A percentile compares a stretch with the other conserved stretches of the same genome.
Evolutionary conservation across 148 eudicot species (phyloP).

Genomic region (Camellia japonica): DNA sequence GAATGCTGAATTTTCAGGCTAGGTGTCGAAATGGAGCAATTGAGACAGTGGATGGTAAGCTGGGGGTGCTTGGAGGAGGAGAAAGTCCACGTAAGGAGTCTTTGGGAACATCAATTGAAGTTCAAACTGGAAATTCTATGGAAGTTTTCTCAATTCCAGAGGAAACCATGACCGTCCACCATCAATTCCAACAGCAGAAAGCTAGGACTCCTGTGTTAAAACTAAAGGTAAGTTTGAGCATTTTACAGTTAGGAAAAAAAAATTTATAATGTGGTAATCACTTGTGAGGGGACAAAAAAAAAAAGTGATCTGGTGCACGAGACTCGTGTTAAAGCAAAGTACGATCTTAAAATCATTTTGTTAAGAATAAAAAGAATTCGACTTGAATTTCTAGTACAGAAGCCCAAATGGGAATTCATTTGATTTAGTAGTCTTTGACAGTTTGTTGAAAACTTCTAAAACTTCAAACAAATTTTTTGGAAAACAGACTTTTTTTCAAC

Average conservation of each 20-base stretch:
- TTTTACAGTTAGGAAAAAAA: no score
- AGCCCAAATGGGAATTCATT: no score
- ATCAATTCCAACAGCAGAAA: constrained; percentile 30
- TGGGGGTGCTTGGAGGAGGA: constrained; percentile 22
- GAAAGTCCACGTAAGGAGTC: constrained; percentile 49
- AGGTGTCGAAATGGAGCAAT: constrained; percentile 24
- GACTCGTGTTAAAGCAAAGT: no score
- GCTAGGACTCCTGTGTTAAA: constrained; percentile 20
- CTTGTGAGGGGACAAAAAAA: no score
- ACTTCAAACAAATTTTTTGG: no score
- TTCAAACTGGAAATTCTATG: constrained; percentile 59
- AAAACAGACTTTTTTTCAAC: no score
- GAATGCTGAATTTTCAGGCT: constrained; percentile 33
- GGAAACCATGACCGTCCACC: constrained; percentile 27
- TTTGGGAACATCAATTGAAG: constrained; percentile 70
- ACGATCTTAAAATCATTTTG: constrained; percentile 9
- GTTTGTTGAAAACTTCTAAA: no score
- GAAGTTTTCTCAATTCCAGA: constrained; percentile 31
- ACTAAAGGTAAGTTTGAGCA: no score
- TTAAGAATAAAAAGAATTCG: constrained; percentile 50
- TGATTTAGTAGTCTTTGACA: no score
- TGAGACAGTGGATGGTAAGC: constrained; percentile 17
- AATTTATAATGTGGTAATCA: no score
- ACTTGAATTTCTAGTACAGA: no score
- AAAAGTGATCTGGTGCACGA: no score